These are phyloP conservation scores for Rhodamnia rubescens DNA, from an alignment of 345 rosid genomes.

Conservation along the genomic window DNA sequence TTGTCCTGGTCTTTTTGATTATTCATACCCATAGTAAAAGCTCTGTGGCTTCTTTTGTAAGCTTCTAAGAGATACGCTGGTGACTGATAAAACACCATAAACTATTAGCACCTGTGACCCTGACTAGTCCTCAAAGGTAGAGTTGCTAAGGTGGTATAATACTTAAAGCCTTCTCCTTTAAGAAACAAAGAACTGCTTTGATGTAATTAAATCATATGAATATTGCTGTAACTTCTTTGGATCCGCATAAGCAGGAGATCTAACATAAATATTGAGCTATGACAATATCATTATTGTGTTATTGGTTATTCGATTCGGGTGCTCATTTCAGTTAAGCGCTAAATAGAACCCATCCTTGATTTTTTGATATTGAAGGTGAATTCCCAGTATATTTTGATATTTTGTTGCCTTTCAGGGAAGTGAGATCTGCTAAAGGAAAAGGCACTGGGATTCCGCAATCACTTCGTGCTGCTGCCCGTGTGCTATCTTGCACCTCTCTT, in stretches of 20 bases:
- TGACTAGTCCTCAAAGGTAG: background rate
- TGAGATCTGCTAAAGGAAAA: conserved; percentile 53
- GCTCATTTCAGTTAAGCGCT: no score
- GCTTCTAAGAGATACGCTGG: background rate
- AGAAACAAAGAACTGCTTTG: background rate
- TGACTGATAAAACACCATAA: background rate
- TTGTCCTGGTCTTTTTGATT: background rate
- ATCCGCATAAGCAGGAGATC: background rate
- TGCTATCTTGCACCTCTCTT: conserved; percentile 39
- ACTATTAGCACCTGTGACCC: background rate
- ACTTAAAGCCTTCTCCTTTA: background rate
- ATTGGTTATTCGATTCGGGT: background rate
- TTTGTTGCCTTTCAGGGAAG: conserved; percentile 37
- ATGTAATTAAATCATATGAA: background rate
- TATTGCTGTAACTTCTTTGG: background rate
- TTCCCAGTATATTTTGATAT: background rate
- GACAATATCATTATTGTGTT: background rate
- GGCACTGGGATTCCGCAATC: conserved; percentile 81
- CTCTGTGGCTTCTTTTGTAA: background rate
- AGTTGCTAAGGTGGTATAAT: background rate
- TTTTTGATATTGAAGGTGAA: no score
- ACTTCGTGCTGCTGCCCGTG: conserved; percentile 79
- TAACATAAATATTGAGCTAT: background rate
- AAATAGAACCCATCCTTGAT: no score
- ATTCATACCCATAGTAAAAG: background rate